Conservation (phyloP, 2,329 filamentous ascomycete genomes). For the Cladosporium velox region DNA sequence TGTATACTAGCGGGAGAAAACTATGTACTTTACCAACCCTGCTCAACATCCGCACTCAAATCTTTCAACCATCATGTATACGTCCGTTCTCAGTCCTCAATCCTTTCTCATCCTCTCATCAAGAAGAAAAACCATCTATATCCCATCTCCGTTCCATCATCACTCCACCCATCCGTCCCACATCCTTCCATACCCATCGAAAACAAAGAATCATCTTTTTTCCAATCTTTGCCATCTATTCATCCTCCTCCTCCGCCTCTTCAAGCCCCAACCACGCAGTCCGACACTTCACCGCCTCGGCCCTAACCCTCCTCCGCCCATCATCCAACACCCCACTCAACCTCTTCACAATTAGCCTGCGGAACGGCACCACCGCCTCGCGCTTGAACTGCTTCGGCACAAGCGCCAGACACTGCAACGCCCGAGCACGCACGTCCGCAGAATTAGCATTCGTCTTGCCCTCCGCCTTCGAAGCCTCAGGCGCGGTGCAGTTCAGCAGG, state of each 20-base stretch:
- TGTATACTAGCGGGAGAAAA: neutral
- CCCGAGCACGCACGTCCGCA: slow-evolving; percentile 49
- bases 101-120: neutral
- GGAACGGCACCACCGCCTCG: slow-evolving; percentile 58
- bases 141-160: neutral
- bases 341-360: slow-evolving; percentile 58
- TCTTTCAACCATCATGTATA: neutral
- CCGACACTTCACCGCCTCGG: slow-evolving; percentile 62
- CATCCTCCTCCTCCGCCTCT: slow-evolving; percentile 58
- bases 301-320: slow-evolving; percentile 61
- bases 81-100: neutral
- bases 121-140: neutral
- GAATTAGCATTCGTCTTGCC: too few relatives aligned
- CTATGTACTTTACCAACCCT: neutral
- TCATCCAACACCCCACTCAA: slow-evolving; percentile 62
- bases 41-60: neutral
- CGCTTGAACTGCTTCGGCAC: slow-evolving; percentile 51
- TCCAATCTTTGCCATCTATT: slow-evolving; percentile 17
- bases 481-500: slow-evolving; percentile 49
- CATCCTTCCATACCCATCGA: neutral
- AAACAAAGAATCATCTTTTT: neutral
- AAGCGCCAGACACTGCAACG: slow-evolving; percentile 51
- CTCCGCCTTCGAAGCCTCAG: too few relatives aligned
- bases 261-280: slow-evolving; percentile 62
- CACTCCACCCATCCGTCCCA: neutral